Evolutionary conservation across 768 basidiomycete genomes (phyloP), one percentile per base, ranked within the genome.

Genomic region (Leccinum obscurum): DNA sequence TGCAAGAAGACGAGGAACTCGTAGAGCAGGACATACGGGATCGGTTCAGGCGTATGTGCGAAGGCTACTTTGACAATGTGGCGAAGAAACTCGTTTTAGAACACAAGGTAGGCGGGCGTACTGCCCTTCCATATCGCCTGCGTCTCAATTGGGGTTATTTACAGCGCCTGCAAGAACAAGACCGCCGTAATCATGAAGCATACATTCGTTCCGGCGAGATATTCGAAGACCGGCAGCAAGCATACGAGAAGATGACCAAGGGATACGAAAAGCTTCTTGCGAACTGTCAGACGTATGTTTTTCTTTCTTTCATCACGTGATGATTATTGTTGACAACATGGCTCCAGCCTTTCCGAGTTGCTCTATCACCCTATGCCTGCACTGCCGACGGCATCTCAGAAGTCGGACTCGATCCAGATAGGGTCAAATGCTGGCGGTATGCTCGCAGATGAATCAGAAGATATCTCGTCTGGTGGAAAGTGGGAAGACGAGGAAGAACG

Each of bases 191-290:
- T 68, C 96, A 98, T 71, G 97, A 99, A 78, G 97, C 97, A 59
- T 99, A 99, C 71, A 98, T 99, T 65, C 93, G 95, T 34, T 98
- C 95, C 3, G 97, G 97, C 28, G 96, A 99, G 75, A 98, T 99
- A 63, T 99, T 99, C 66, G 97, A 99, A 70, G 97, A 99, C 73
- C 86, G 97, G 35, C 96, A 98, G 72, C 95, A 98, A 74, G 94
- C 92, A 10, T 99, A 99, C 71, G 97, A 99, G 78, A 95, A 93
- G 77, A 97, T 98, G 92, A 95, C 94, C 41, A 94, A 92, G 75
- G 83, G 87, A 50, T 98, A 98, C 67, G 97, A 99, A 76, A 93
- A 95, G 61, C 77, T 98, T 24, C 83, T 95, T 52, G 79, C 88
- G 15, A 94, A 87, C 68, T 95, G 95, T 59, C 93, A 97, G 76